A percentile compares a stretch with the other conserved stretches of the same genome.
These are phyloP conservation scores for Chaetoceros muelleri DNA, from an alignment of 108 stramenopile species.

Conservation along the genomic window DNA sequence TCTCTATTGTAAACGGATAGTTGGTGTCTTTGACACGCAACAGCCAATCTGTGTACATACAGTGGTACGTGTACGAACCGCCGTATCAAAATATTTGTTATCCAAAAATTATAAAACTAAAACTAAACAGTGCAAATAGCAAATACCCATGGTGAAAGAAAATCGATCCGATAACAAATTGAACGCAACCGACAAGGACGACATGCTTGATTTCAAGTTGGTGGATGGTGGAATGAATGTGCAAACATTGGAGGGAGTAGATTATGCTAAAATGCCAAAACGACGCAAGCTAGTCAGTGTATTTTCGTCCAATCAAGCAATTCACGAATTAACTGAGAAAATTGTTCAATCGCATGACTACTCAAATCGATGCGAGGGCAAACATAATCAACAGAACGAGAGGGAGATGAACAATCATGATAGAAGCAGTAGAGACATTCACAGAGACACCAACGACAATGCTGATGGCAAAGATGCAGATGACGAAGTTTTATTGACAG, in stretches of 20 bases:
- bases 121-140: constrained; percentile 5
- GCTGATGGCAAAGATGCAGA: constrained; percentile 1
- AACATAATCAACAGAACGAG: no score
- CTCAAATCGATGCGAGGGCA: no score
- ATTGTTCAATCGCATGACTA: neutral
- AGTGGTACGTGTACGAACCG: no score
- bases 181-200: constrained; percentile 90
- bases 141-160: constrained; percentile 73
- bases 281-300: neutral
- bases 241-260: constrained; percentile 95
- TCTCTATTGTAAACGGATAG: no score
- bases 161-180: constrained; percentile 85
- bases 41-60: no score
- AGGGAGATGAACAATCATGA: no score
- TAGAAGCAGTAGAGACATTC: neutral
- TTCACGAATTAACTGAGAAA: neutral
- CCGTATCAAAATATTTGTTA: no score
- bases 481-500: constrained; percentile 30
- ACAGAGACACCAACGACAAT: neutral
- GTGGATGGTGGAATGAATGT: constrained; percentile 77
- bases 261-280: constrained; percentile 53
- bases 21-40: no score
- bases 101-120: no score
- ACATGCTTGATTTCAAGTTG: constrained; percentile 92
- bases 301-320: neutral